Evolutionary conservation across 345 rosid genomes (phyloP).

Genomic region (Citrus australasica): DNA sequence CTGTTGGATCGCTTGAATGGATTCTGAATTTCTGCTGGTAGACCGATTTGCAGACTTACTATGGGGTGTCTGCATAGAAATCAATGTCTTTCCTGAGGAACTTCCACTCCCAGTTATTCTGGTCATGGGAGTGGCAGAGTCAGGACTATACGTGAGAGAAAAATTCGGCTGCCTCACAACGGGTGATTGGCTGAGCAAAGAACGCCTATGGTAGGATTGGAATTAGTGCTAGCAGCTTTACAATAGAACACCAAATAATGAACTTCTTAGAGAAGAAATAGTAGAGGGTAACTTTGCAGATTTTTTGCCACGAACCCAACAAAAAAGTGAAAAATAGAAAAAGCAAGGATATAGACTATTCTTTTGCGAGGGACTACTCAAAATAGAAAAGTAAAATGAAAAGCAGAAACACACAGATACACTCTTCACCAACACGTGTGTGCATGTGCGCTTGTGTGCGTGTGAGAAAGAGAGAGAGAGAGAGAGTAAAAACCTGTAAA

Average conservation of each 20-base stretch:
- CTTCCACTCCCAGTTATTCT: constrained; percentile 33
- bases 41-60: constrained; percentile 19
- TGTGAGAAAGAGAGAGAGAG: background rate
- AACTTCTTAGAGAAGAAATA: background rate
- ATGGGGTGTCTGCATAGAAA: constrained; percentile 39
- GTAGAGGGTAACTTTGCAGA: background rate
- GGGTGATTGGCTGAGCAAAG: constrained; percentile 93
- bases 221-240: constrained; percentile 4
- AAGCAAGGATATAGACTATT: background rate
- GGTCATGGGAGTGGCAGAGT: constrained; percentile 27
- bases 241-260: background rate
- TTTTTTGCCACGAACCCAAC: background rate
- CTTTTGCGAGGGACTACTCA: too few species aligned
- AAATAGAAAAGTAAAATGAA: background rate
- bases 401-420: too few species aligned
- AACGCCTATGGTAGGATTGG: constrained; percentile 51
- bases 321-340: background rate
- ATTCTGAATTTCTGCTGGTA: constrained; percentile 19
- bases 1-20: constrained; percentile 27
- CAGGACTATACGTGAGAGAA: constrained; percentile 33
- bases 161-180: constrained; percentile 33
- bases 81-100: constrained; percentile 35
- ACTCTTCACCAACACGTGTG: background rate
- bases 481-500: constrained; percentile 67
- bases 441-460: background rate